phyloP scores from a whole-genome alignment of 1,284 basidiomycete genomes.

The Exobasidium rhododendri region DNA sequence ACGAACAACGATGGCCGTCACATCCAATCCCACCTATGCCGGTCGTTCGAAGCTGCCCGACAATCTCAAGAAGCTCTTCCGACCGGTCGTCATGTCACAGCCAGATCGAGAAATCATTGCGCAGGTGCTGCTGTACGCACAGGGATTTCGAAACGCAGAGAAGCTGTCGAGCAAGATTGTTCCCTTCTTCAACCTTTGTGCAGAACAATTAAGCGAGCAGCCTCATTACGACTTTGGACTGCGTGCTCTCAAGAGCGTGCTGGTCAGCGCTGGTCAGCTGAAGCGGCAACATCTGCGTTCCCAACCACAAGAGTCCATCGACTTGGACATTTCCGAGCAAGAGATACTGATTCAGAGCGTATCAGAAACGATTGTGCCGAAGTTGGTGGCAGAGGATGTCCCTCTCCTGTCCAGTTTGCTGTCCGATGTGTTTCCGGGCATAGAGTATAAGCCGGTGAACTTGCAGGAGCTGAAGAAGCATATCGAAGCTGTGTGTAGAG shows the following conservation, averaged over 20 bases:
- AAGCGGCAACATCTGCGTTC: slow-evolving; percentile 68
- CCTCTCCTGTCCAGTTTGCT: slow-evolving; percentile 88
- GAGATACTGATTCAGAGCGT: slow-evolving; percentile 98
- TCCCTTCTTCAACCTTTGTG: slow-evolving; percentile 97
- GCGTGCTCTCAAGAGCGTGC: slow-evolving; percentile 91
- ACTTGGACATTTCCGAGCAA: slow-evolving; percentile 70
- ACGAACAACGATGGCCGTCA: slow-evolving; percentile 93
- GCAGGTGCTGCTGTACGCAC: slow-evolving; percentile 98
- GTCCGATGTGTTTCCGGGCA: slow-evolving; percentile 95
- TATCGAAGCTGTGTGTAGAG: slow-evolving; percentile 80
- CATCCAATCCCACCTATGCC: slow-evolving; percentile 92
- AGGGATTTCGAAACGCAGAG: slow-evolving; percentile 97
- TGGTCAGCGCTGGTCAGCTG: slow-evolving; percentile 93
- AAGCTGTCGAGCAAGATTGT: slow-evolving; percentile 94
- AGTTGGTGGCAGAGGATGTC: slow-evolving; percentile 95
- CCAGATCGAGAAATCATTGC: slow-evolving; percentile 97
- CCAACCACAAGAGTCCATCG: slow-evolving; percentile 53
- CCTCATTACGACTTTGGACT: slow-evolving; percentile 99
- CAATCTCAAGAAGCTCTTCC: slow-evolving; percentile 87
- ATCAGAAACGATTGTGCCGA: slow-evolving; percentile 98
- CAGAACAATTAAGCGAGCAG: slow-evolving; percentile 92
- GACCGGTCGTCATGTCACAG: slow-evolving; percentile 98
- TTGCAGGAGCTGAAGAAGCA: slow-evolving; percentile 78
- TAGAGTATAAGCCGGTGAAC: slow-evolving; percentile 84
- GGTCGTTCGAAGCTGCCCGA: slow-evolving; percentile 95